Conservation (phyloP, 768 basidiomycete genomes). For the Sarcodon sp. region DNA sequence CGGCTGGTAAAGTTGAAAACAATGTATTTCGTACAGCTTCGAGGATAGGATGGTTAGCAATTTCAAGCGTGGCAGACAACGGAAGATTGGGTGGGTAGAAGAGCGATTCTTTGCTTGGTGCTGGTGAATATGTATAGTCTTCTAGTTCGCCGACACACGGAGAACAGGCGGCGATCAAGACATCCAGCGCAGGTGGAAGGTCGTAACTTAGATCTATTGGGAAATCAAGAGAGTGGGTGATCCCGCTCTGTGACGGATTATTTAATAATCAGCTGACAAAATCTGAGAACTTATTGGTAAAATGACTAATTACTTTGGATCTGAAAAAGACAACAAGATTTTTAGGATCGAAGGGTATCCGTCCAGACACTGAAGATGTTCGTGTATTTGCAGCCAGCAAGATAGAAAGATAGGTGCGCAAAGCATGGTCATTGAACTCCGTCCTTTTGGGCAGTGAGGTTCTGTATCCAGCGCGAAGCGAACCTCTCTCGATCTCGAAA, state of each 20-base stretch:
- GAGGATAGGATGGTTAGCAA: slow-evolving; percentile 73
- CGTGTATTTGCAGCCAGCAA: slow-evolving; percentile 46
- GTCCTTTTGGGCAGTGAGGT: slow-evolving; percentile 11
- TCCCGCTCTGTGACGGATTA: slow-evolving; percentile 40
- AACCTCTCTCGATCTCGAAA: slow-evolving; percentile 49
- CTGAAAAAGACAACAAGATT: slow-evolving; percentile 67
- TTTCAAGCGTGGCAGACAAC: slow-evolving; percentile 63
- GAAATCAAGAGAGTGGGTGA: slow-evolving; percentile 72
- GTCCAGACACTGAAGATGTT: slow-evolving; percentile 53
- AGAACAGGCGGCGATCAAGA: slow-evolving; percentile 62
- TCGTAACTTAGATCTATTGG: slow-evolving; percentile 68
- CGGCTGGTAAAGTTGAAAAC: slow-evolving; percentile 58
- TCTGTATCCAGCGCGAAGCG: slow-evolving; percentile 4
- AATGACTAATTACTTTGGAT: slow-evolving; percentile 45
- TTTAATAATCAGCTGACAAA: background rate
- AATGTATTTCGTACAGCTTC: slow-evolving; percentile 60
- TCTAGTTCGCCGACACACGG: slow-evolving; percentile 43
- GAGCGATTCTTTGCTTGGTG: slow-evolving; percentile 46
- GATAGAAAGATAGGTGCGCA: slow-evolving; percentile 39
- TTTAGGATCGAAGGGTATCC: slow-evolving; percentile 58
- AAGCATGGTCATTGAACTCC: slow-evolving; percentile 36
- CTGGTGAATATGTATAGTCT: slow-evolving; percentile 19
- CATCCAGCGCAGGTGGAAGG: slow-evolving; percentile 66
- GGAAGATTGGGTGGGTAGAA: slow-evolving; percentile 66
- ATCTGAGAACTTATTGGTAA: background rate